Evolutionary conservation across 352 stramenopile genomes (phyloP), one percentile per base, ranked within the genome.

Genomic region (Phytophthora hibernalis): DNA sequence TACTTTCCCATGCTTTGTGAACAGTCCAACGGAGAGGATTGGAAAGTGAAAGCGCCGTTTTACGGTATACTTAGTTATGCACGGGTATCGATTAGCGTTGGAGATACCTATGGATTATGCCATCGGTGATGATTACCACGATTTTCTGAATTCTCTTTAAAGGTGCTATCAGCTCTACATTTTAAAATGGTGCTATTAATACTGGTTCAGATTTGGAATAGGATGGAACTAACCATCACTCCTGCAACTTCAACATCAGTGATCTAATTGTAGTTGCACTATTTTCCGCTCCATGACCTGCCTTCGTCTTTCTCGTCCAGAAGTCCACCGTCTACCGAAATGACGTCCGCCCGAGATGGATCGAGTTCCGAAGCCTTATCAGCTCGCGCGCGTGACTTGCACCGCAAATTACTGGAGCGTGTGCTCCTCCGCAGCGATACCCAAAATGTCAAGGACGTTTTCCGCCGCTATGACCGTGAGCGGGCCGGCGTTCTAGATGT

Each of bases 381-480:
- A 5, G 42, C 38, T 9, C 65, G 47, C 2, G 68, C 75, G 33
- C 75, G 70, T 24, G 74, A 82, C 13, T 61, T 92, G 26, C 83
- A 92, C 54, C 83, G 80, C 3, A 82, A 76, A 24, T 66, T 90
- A 44, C 69, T 92, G 31, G 81, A 92, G 53, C 77, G 79, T 18
- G 72, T 87, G 48, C 67, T 88, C 0, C 40, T 88, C 10, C 80
- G 75, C 33, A 85, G 76, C 54, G 68, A 84, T 6, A 87, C 59
- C 18, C 64, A 85, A 38, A 92, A 59, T 45, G 57, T 92, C 31
- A 89, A 92, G 54, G 80, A 92, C 44, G 72, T 83, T 30, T 92
- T 92, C 58, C 78, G 82, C 2, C 66, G 83, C 30, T 92, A 90
- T 51, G 83, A 92, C 55, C 60, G 58, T 5, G 75, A 78, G 22